phyloP scores from a whole-genome alignment of 306 rosid species.

The Parietaria judaica region DNA sequence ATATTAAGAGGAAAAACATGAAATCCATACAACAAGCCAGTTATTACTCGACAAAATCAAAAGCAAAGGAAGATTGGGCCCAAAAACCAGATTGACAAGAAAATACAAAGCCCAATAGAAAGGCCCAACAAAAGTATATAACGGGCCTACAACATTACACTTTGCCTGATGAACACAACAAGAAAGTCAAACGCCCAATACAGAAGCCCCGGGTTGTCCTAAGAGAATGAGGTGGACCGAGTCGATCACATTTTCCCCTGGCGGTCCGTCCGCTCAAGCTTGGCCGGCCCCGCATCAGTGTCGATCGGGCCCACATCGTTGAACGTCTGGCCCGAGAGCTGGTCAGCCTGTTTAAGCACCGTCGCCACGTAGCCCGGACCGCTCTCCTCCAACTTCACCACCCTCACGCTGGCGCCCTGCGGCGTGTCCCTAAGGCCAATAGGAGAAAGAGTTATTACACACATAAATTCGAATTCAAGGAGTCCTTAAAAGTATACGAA shows the following conservation, averaged over 20 bases:
- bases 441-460: background rate
- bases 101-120: background rate
- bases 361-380: constrained; percentile 38
- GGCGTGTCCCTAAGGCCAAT: constrained; percentile 4
- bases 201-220: background rate
- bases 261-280: constrained; percentile 23
- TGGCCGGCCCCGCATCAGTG: constrained; percentile 24
- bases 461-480: too few species aligned
- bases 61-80: background rate
- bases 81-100: background rate
- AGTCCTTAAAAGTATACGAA: too few species aligned
- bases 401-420: constrained; percentile 1
- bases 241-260: constrained; percentile 41
- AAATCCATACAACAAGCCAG: too few species aligned
- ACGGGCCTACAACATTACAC: background rate
- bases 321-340: constrained; percentile 40
- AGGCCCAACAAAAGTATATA: background rate
- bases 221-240: too few species aligned
- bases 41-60: background rate
- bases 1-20: too few species aligned
- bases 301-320: constrained; percentile 35
- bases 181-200: background rate
- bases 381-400: constrained; percentile 31
- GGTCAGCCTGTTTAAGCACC: constrained; percentile 30
- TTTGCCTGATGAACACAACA: background rate